phyloP scores from a whole-genome alignment of 169 alveolate species.

The Perkinsus marinus region DNA sequence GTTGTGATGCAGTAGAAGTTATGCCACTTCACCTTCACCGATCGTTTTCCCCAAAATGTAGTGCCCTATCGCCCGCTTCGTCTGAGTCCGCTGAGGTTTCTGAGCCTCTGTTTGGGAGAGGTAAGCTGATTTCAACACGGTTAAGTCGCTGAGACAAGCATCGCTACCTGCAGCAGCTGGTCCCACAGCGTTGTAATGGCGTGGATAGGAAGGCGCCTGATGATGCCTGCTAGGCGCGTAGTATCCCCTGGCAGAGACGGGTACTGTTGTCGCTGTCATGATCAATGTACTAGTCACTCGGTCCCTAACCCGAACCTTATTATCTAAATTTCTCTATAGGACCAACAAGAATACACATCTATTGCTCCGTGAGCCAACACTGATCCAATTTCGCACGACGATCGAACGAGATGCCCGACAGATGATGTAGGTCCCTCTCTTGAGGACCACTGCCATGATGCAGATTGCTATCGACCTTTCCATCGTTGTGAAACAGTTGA shows the following conservation, averaged over 20 bases:
- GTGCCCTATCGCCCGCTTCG: slow-evolving; percentile 36
- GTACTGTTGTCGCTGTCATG: not conserved
- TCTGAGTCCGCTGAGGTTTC: not conserved
- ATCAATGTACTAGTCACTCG: no score
- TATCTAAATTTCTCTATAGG: no score
- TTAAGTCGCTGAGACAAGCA: not conserved
- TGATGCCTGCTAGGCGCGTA: not conserved
- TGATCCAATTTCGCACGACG: no score
- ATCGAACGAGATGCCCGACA: no score
- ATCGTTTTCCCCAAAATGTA: slow-evolving; percentile 53
- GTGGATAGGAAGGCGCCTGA: not conserved
- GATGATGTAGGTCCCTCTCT: no score
- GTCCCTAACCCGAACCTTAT: no score
- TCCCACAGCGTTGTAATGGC: not conserved
- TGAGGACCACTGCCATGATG: no score
- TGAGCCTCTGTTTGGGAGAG: not conserved
- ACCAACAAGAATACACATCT: no score
- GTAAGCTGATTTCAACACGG: not conserved
- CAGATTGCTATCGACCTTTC: no score
- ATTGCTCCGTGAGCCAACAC: no score
- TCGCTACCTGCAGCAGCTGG: not conserved
- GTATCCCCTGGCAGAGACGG: not conserved
- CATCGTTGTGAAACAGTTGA: no score
- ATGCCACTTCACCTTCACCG: slow-evolving; percentile 53
- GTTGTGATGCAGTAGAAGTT: not conserved